phyloP scores from a whole-genome alignment of 164 flowering plant genomes.

The Vitis vinifera region ASM3070453v1 NC_081807.1:2041501-2042000 shows the following conservation, averaged over 20 bases:
- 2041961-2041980: slow-evolving; percentile 52
- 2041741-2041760: slow-evolving; percentile 14
- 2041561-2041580: slow-evolving; percentile 47
- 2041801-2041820: slow-evolving; percentile 41
- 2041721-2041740: slow-evolving; percentile 34
- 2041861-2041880: slow-evolving; percentile 40
- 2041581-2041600: slow-evolving; percentile 22
- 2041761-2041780: slow-evolving; percentile 37
- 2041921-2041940: slow-evolving; percentile 11
- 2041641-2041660: slow-evolving; percentile 30
- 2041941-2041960: slow-evolving; percentile 41
- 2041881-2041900: slow-evolving; percentile 65
- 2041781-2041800: slow-evolving; percentile 64
- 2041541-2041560: slow-evolving; percentile 64
- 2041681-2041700: slow-evolving; percentile 59
- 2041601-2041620: slow-evolving; percentile 55
- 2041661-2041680: slow-evolving; percentile 61
- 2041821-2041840: slow-evolving; percentile 64
- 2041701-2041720: slow-evolving; percentile 71
- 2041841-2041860: slow-evolving; percentile 51
- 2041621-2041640: slow-evolving; percentile 38
- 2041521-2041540: slow-evolving; percentile 66
- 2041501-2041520: slow-evolving; percentile 43
- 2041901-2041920: slow-evolving; percentile 61
- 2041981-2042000: slow-evolving; percentile 25